Base-by-base conservation (phyloP, 1,284 basidiomycete genomes). In the Sparassis latifolia region DNA sequence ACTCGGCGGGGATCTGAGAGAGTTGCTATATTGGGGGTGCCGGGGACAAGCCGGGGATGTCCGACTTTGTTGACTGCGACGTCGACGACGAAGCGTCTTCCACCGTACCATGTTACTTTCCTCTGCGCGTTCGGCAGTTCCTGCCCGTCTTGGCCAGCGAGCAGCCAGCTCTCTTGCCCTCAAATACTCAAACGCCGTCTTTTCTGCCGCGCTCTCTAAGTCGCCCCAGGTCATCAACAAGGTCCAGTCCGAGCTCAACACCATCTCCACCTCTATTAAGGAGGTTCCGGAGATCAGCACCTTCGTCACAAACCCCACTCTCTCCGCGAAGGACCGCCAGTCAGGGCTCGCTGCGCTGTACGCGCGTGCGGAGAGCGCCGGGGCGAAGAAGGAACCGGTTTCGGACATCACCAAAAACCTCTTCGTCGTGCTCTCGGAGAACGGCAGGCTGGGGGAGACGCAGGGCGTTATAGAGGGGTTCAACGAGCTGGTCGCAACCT, bases 181-280 rank as follows among this genome's bases (percentile, higher is more conserved):
- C 69, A 98, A 97, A 73, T 99, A 99, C 73, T 96, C 97, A 56
- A 88, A 90, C 53, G 96, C 97, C 31, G 81, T 91, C 58, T 99
- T 91, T 74, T 82, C 86, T 49, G 96, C 96, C 49, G 94, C 97
- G 20, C 82, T 94, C 65, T 78, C 84, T 63, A 89, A 93, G 75
- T 90, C 88, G 3, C 81, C 89, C 38, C 80, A 83, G 65, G 74
- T 77, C 28, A 82, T 97, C 66, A 82, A 71, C 71, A 88, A 91
- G 70, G 90, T 93, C 61, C 85, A 90, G 66, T 62, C 78, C 39
- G 96, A 98, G 69, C 83, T 99, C 59, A 75, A 75, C 65, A 68
- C 72, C 57, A 79, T 95, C 66, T 74, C 82, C 57, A 76, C 76
- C 64, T 75, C 82, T 63, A 77, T 94, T 68, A 77, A 80, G 63